Conservation (phyloP, 148 eudicot species). For the Camellia granthamiana region DNA sequence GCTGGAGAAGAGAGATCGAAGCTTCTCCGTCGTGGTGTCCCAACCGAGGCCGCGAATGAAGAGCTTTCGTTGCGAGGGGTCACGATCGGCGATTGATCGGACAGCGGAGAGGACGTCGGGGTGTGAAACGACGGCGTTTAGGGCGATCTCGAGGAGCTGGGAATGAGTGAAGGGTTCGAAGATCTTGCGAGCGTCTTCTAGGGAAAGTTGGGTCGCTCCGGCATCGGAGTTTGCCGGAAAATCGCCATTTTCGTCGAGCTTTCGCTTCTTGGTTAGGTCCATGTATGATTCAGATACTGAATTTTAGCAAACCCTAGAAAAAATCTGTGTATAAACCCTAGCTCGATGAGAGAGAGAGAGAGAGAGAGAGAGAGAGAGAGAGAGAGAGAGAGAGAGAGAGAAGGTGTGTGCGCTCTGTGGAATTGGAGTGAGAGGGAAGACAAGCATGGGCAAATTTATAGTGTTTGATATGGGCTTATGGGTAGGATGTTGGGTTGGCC, state of each 20-base stretch:
- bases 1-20: slow-evolving; percentile 33
- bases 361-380: too few species aligned
- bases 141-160: slow-evolving; percentile 58
- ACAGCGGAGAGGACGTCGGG: slow-evolving; percentile 60
- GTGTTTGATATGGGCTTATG: too few species aligned
- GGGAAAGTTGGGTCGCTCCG: slow-evolving; percentile 25
- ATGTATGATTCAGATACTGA: slow-evolving; percentile 13
- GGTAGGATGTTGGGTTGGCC: too few species aligned
- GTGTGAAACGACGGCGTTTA: slow-evolving; percentile 43
- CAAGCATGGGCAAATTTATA: too few species aligned
- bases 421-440: too few species aligned
- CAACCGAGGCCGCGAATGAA: slow-evolving; percentile 75
- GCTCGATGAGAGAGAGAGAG: too few species aligned
- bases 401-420: too few species aligned
- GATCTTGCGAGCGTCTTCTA: slow-evolving; percentile 53
- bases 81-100: slow-evolving; percentile 60
- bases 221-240: slow-evolving; percentile 6
- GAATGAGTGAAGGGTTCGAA: slow-evolving; percentile 56
- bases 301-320: too few species aligned
- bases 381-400: too few species aligned
- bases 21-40: slow-evolving; percentile 67
- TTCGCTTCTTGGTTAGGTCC: slow-evolving; percentile 78
- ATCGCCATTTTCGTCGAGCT: slow-evolving; percentile 65
- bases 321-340: too few species aligned
- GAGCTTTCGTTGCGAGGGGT: slow-evolving; percentile 58